Evolutionary conservation across 495 filamentous ascomycete species (phyloP).

Genomic region (Evernia prunastri): DNA sequence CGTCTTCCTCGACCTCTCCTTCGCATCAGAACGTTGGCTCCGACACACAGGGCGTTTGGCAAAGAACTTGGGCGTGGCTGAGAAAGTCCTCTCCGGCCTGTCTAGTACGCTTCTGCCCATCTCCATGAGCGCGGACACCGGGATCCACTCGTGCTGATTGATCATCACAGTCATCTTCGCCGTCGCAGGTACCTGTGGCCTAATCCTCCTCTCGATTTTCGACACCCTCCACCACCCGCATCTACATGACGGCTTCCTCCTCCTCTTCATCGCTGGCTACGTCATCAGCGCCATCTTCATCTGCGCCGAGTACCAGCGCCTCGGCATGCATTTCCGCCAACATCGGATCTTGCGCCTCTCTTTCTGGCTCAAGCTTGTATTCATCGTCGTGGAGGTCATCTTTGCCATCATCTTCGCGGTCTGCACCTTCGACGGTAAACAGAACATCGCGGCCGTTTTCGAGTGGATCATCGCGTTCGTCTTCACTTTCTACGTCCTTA

Average conservation of each 20-base stretch:
- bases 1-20: conserved; percentile 75
- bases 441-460: conserved; percentile 54
- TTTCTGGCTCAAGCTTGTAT: conserved; percentile 75
- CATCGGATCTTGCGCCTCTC: conserved; percentile 64
- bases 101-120: conserved; percentile 34
- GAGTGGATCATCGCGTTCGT: conserved; percentile 67
- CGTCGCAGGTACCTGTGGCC: conserved; percentile 64
- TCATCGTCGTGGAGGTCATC: conserved; percentile 57
- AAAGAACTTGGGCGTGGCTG: conserved; percentile 56
- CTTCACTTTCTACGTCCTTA: conserved; percentile 84
- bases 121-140: neutral
- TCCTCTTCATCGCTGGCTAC: conserved; percentile 70
- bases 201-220: conserved; percentile 79
- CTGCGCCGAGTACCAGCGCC: conserved; percentile 78
- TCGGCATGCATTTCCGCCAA: conserved; percentile 70
- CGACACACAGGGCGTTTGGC: conserved; percentile 68
- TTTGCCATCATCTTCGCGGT: conserved; percentile 62
- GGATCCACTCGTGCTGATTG: neutral
- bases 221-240: conserved; percentile 62
- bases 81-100: conserved; percentile 63
- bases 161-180: conserved; percentile 52
- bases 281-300: conserved; percentile 75
- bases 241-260: conserved; percentile 70
- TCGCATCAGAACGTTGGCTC: conserved; percentile 74
- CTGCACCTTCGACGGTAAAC: conserved; percentile 34